Conservation (phyloP, 169 alveolate species). For the Eimeria praecox region DNA sequence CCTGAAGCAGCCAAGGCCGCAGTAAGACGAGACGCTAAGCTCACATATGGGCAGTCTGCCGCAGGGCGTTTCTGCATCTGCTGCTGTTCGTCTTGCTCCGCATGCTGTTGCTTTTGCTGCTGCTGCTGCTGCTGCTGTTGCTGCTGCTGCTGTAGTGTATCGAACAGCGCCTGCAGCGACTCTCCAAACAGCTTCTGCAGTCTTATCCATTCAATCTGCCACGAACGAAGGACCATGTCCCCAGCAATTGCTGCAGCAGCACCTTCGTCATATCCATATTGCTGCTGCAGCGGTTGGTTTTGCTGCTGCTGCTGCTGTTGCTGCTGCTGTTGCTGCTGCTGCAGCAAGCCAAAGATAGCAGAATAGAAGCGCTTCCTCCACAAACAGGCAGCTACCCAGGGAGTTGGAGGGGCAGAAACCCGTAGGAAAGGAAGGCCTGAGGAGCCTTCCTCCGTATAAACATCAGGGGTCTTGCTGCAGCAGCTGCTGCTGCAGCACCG, state of each 20-base stretch:
- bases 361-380: conserved; percentile 50
- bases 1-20: neutral
- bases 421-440: conserved; percentile 32
- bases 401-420: neutral
- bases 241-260: neutral
- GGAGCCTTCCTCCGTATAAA: neutral
- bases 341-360: neutral
- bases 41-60: neutral
- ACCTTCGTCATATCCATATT: neutral
- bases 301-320: neutral
- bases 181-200: conserved; percentile 54
- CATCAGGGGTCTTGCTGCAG: neutral
- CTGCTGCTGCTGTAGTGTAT: conserved; percentile 36
- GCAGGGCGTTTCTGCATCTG: neutral
- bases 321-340: conserved; percentile 41
- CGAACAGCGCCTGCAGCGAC: conserved; percentile 28
- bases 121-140: conserved; percentile 26
- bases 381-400: conserved; percentile 30
- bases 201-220: conserved; percentile 55
- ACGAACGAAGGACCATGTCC: neutral
- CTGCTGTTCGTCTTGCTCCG: conserved; percentile 17
- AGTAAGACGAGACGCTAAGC: conserved; percentile 17
- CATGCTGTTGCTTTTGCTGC: conserved; percentile 3
- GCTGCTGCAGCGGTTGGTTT: neutral
- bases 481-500: conserved; percentile 45